Base-by-base conservation (phyloP, 2,329 filamentous ascomycete genomes). In the Thelonectria blattea region DNA sequence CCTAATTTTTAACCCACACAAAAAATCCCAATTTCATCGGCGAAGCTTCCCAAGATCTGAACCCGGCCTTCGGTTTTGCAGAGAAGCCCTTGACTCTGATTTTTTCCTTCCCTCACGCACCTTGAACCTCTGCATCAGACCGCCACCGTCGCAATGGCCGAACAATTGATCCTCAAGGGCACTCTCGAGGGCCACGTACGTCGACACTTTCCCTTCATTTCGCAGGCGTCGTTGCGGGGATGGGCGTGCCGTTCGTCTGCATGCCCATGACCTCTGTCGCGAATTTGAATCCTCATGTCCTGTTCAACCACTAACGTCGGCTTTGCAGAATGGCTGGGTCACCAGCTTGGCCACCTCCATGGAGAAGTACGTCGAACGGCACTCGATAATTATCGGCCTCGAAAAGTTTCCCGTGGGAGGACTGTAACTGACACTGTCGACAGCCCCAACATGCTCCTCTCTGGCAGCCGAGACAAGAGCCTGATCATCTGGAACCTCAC, bases 401-500 rank as follows among this genome's bases (percentile, higher is more conserved):
- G 42, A 61, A 47, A 27, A 30, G 27, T 41, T 51, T 41, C 52
- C 49, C 27, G 37, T 59, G 56, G 20, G n/a, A 56, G 53, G 46
- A 32, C 43, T 56, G 47, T 62, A 51, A 63, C 69, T 68, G 58
- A 65, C 54, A 6, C 37, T 43, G 52, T 47, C 58, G 53, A 52
- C 73, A 88, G 92, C 91, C 95, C 95, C 79, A 98, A 99, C 88
- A 98, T 99, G 94, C 93, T 99, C 80, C 89, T 99, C 76, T 99
- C 95, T 73, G 94, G 87, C 78, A 92, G 88, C 80, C 93, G 95
- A 85, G 95, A 99, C 88, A 97, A 98, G 91, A 92, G 91, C 73
- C 87, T 99, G 81, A 99, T 99, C 86, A 96, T 99, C 89, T 99
- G 95, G 95, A 97, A 97, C 88, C 88, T 99, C 78, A 98, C 95